Percentiles rank a stretch among this genome's conserved stretches.
Conservation (phyloP, 1,284 basidiomycete species). For the Rhodotorula mucilaginosa region DNA sequence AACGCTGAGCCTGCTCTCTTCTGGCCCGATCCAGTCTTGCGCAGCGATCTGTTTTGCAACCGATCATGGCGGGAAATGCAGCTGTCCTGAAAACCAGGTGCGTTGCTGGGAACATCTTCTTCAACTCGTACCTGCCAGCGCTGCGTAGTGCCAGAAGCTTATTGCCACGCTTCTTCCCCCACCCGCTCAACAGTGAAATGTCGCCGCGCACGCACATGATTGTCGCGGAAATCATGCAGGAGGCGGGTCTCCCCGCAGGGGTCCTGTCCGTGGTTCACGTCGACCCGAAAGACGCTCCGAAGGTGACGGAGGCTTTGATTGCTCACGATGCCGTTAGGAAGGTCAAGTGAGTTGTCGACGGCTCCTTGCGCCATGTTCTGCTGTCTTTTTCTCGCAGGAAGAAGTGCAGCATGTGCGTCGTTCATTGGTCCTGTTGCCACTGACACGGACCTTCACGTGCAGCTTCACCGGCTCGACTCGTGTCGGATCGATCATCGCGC, state of each 20-base stretch:
- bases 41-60: conserved; percentile 45
- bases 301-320: conserved; percentile 57
- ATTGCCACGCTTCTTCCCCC: too few relatives aligned
- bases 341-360: conserved; percentile 46
- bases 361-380: too few relatives aligned
- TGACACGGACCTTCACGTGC: background rate
- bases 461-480: conserved; percentile 54
- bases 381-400: too few relatives aligned
- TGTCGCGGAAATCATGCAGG: conserved; percentile 47
- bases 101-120: background rate
- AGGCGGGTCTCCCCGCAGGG: conserved; percentile 62
- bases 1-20: background rate
- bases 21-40: conserved; percentile 35
- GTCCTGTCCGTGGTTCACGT: conserved; percentile 62
- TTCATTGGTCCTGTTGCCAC: too few relatives aligned
- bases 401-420: too few relatives aligned
- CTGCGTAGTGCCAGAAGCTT: too few relatives aligned
- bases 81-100: conserved; percentile 44
- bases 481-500: conserved; percentile 48
- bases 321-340: conserved; percentile 57
- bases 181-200: conserved; percentile 37
- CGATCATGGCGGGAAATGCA: conserved; percentile 49
- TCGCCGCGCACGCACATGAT: conserved; percentile 43
- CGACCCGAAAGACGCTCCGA: conserved; percentile 54
- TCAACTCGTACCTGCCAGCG: background rate